phyloP scores from a whole-genome alignment of 345 rosid species.

The Eucalyptus decipiens region DNA sequence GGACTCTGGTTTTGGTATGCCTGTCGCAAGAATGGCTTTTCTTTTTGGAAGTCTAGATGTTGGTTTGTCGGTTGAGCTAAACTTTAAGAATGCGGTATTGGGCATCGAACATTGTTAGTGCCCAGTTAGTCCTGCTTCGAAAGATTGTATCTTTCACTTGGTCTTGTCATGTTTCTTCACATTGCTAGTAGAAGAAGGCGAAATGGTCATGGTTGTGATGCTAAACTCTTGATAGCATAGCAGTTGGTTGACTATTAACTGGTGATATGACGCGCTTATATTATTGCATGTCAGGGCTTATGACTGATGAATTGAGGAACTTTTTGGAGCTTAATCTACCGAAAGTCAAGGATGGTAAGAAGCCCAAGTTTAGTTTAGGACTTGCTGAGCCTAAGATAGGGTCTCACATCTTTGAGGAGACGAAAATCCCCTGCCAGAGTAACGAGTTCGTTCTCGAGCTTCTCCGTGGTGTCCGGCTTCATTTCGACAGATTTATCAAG shows the following conservation, averaged over 20 bases:
- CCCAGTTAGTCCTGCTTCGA: neutral
- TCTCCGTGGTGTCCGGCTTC: slow-evolving; percentile 79
- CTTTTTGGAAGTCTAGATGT: neutral
- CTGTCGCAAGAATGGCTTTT: neutral
- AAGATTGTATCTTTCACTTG: neutral
- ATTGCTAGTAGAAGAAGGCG: neutral
- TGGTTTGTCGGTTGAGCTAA: neutral
- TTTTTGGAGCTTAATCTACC: slow-evolving; percentile 87
- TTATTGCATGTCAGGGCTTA: slow-evolving; percentile 8
- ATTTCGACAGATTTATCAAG: slow-evolving; percentile 76
- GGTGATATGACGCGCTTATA: neutral
- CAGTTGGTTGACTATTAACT: neutral
- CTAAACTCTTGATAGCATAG: neutral
- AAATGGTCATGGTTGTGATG: neutral
- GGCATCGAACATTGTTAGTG: neutral
- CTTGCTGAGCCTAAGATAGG: slow-evolving; percentile 85
- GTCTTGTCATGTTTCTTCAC: neutral
- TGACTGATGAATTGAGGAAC: slow-evolving; percentile 82
- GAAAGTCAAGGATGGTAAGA: slow-evolving; percentile 76
- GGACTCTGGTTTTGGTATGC: neutral
- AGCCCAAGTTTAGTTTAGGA: slow-evolving; percentile 69
- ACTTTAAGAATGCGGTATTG: neutral
- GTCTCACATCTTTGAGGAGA: slow-evolving; percentile 64
- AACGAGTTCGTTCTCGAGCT: slow-evolving; percentile 82
- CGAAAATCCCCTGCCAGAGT: slow-evolving; percentile 80